Base-by-base conservation (phyloP, 2,329 filamentous ascomycete species). In the Monilinia polystroma region DNA sequence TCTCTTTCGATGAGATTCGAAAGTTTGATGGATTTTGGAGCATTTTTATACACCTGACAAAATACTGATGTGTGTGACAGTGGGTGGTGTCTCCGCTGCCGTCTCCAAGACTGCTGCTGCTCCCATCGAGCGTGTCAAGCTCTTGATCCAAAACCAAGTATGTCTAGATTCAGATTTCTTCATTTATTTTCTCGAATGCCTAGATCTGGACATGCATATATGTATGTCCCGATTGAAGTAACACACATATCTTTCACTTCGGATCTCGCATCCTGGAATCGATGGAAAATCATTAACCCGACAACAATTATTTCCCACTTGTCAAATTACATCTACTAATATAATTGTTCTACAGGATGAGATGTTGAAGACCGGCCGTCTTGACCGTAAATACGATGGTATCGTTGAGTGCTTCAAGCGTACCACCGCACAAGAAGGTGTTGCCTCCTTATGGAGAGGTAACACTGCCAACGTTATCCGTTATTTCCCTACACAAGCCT, bases 381-480 rank as follows among this genome's bases (percentile, higher is more conserved):
- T 99, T 75, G 92, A 96, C 88, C 90, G 90, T 84, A 96, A 94
- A 84, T 99, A 97, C 88, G 83, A 84, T 78, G 95, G 95, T 82
- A 98, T 99, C 81, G 79, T 72, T 70, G 95, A 99, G 82, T 98
- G 95, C 88, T 99, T 99, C 90, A 85, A 84, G 78, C 92, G 95
- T 81, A 98, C 95, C 80, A 87, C 87, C 73, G 88, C 89, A 78
- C 86, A 91, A 74, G 95, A 99, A 88, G 95, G 95, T 91, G 84
- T 95, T 78, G 89, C 95, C 82, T 89, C 94, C 74, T 88, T 99
- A 78, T 99, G 95, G 95, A 90, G 95, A 89, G 95, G 95, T 85
- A 99, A 99, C 92, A 99, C 95, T 81, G 95, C 95, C 92, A 99
- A 99, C 90, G 95, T 99, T 84, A 97, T 99, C 88, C 95, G 95